Percentiles rank a stretch among this genome's conserved stretches.
phyloP scores from a whole-genome alignment of 441 rosid genomes.

The Gossypium laxum region DNA sequence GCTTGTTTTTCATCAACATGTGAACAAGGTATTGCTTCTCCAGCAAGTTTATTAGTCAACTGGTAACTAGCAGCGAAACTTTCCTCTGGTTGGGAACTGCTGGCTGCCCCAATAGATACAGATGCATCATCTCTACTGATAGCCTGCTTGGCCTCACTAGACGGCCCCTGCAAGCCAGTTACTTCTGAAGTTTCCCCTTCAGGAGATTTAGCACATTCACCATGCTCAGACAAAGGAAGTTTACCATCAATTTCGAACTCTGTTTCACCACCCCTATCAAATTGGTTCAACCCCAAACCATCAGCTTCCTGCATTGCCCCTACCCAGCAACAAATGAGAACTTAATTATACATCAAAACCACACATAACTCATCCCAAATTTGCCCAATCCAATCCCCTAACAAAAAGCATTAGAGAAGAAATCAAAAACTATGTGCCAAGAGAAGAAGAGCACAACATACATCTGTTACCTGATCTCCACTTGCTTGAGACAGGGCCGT shows the following conservation, averaged over 20 bases:
- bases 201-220: conserved; percentile 23
- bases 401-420: conserved; percentile 9
- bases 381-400: conserved; percentile 19
- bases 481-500: conserved; percentile 35
- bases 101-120: conserved; percentile 22
- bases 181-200: conserved; percentile 23
- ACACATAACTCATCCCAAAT: conserved; percentile 17
- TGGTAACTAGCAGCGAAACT: conserved; percentile 24
- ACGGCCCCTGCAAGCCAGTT: conserved; percentile 20
- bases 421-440: conserved; percentile 13
- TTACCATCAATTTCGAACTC: conserved; percentile 24
- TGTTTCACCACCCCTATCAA: conserved; percentile 23
- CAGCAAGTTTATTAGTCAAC: conserved; percentile 19
- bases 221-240: conserved; percentile 14
- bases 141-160: conserved; percentile 27
- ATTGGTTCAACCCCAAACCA: conserved; percentile 43
- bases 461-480: conserved; percentile 79
- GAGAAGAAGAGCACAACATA: conserved; percentile 73
- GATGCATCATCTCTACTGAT: conserved; percentile 22
- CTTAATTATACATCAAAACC: conserved; percentile 45
- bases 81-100: conserved; percentile 22
- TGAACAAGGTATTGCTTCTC: conserved; percentile 22
- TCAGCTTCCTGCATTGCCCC: conserved; percentile 92
- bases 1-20: conserved; percentile 25
- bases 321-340: conserved; percentile 84